Evolutionary conservation across 2,329 filamentous ascomycete species (phyloP).

Genomic region (Colletotrichum sp.): DNA sequence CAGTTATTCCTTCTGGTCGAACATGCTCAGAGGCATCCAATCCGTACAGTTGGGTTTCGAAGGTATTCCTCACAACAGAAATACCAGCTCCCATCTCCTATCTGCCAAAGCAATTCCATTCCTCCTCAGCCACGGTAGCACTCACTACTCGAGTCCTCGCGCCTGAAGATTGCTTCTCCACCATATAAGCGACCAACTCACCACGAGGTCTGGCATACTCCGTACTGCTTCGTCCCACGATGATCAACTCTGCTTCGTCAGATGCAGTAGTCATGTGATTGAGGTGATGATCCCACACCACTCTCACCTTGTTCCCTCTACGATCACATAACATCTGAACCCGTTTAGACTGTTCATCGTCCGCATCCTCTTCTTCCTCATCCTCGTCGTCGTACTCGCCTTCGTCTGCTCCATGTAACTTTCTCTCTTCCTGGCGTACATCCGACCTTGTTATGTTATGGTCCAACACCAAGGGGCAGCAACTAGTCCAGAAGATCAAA

Average conservation of each 20-base stretch:
- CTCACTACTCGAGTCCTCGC: background rate
- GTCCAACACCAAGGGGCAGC: background rate
- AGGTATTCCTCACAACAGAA: accelerated
- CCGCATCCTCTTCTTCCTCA: background rate
- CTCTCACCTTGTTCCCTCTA: background rate
- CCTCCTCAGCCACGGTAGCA: background rate
- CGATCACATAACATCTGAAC: background rate
- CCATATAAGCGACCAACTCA: background rate
- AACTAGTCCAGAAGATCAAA: background rate
- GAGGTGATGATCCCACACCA: background rate
- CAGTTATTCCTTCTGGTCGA: too few species aligned
- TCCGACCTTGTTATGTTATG: background rate
- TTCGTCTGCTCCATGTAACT: accelerated
- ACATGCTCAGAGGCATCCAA: too few species aligned
- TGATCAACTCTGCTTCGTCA: background rate
- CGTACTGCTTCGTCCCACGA: background rate
- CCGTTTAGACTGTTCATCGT: background rate
- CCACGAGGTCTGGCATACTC: background rate
- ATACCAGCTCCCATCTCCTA: background rate
- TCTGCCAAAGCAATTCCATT: background rate
- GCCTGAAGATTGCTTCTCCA: background rate
- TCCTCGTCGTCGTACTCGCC: background rate
- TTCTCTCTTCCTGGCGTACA: background rate
- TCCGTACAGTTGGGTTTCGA: background rate
- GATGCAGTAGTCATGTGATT: background rate